Base-by-base conservation (phyloP, 2,329 filamentous ascomycete species). In the Lithohypha guttulata region DNA sequence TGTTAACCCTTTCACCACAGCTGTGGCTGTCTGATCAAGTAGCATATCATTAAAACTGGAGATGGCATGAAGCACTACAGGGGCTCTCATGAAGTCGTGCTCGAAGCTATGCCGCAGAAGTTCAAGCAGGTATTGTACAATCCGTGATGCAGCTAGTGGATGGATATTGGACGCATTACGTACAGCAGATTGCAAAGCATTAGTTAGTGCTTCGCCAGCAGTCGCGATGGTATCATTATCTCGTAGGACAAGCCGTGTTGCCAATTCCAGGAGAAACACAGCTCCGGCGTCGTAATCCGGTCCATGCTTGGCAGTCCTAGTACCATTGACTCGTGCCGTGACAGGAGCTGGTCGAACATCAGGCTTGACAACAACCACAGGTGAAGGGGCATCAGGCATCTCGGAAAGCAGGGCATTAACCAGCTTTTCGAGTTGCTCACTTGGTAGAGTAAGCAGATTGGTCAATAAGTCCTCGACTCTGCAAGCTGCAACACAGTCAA, bases 401-500 rank as follows among this genome's bases (percentile, higher is more conserved):
- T 93, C 79, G 13, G 78, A 73, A 9, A 96, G 68, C 10, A 98
- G 67, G 8, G 83, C 74, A 48, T 81, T 71, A 5, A 94, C 73
- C 19, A 93, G 58, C 11, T 69, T 65, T 38, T 71, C 67, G 21
- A 84, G 61, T 5, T 73, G 68, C 10, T 70, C 58, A 3, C 75
- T 55, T 5, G 80, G 75, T 42, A 86, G 68, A 33, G 71, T 69
- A 78, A 75, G 73, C 47, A 96, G 79, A 54, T 94, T 93, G 9
- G 75, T 71, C 50, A 96, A 79, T 2, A 96, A 77, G 46, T 82
- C 77, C 42, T 79, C 77, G 55, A 96, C 81, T 40, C 81, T 79
- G 58, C 91, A 98, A 30, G 85, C 81, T 51, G 84, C 89, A 28
- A 98, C 79, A 53, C 89, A 98, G 57, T 96, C 91, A 2, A 95